Evolutionary conservation across 176 grass and related monocot genomes (phyloP).

Genomic region (Aegilops umbellulata): DNA sequence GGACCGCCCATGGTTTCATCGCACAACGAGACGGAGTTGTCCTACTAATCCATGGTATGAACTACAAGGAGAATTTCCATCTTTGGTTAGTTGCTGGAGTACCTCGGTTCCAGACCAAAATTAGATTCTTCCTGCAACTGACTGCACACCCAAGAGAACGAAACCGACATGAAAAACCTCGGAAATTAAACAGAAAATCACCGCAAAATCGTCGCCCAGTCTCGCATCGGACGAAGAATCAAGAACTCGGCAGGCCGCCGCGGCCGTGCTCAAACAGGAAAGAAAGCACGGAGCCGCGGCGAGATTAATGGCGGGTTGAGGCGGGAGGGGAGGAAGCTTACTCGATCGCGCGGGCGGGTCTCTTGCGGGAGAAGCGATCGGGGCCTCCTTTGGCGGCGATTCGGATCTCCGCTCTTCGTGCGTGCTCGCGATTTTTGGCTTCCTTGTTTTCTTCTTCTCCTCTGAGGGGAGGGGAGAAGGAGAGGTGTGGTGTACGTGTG

Average conservation of each 20-base stretch:
- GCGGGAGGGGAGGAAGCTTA: conserved; percentile 10
- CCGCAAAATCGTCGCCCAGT: not conserved
- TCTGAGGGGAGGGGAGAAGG: not conserved
- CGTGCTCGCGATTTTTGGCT: conserved; percentile 11
- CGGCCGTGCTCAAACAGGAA: not conserved
- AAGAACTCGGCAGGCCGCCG: conserved; percentile 4
- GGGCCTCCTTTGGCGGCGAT: conserved; percentile 29
- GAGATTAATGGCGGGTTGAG: conserved; percentile 8
- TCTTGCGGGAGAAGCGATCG: conserved; percentile 24
- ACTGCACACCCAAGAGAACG: not conserved
- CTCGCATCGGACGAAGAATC: conserved; percentile 5
- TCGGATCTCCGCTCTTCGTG: conserved; percentile 46
- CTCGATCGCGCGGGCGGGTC: conserved; percentile 4
- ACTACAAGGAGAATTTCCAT: not conserved
- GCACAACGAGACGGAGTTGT: not conserved
- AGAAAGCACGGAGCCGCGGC: not conserved
- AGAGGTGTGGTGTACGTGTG: conserved; percentile 21
- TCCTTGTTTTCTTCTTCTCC: not conserved
- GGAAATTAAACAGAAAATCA: not conserved
- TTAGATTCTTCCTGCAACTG: not conserved
- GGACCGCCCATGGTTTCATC: not conserved
- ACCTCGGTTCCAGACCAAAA: not conserved
- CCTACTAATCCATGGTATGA: conserved; percentile 5
- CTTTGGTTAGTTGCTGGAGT: not conserved
- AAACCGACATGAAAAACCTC: not conserved